Percentiles rank a stretch among this genome's conserved stretches.
These are phyloP conservation scores for Wickerhamomyces bisporus DNA, from an alignment of 805 yeast species.

Conservation along the genomic window DNA sequence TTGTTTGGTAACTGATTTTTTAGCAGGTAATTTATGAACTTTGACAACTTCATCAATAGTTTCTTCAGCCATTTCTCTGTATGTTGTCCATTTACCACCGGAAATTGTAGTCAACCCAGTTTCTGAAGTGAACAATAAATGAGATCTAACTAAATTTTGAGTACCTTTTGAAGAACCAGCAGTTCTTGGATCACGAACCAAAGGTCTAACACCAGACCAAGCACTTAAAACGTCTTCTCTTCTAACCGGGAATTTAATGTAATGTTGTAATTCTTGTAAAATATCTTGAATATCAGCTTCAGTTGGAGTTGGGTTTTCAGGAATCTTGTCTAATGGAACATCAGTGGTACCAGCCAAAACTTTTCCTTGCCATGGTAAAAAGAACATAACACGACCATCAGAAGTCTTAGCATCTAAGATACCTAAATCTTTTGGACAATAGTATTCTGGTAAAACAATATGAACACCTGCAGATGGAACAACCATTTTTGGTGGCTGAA, in stretches of 20 bases:
- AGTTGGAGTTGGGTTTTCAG: conserved; percentile 73
- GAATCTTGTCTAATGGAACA: conserved; percentile 68
- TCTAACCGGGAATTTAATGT: conserved; percentile 81
- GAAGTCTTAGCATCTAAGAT: conserved; percentile 86
- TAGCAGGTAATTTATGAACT: conserved; percentile 37
- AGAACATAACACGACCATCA: conserved; percentile 95
- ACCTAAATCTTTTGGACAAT: conserved; percentile 84
- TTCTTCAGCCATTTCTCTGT: conserved; percentile 96
- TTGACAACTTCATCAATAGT: conserved; percentile 71
- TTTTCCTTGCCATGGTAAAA: conserved; percentile 97
- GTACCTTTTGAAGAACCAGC: conserved; percentile 44
- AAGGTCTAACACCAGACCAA: conserved; percentile 96
- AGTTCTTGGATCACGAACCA: conserved; percentile 77
- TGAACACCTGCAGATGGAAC: conserved; percentile 96
- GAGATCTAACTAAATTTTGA: conserved; percentile 88
- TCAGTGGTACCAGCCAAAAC: conserved; percentile 97
- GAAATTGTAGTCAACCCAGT: conserved; percentile 82
- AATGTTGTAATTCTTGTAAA: conserved; percentile 81
- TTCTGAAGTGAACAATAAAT: conserved; percentile 65
- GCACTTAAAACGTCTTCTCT: conserved; percentile 91
- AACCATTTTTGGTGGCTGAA: conserved; percentile 66
- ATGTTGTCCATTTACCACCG: conserved; percentile 98
- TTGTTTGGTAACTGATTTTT: conserved; percentile 36
- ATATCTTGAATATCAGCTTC: conserved; percentile 89
- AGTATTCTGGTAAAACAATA: conserved; percentile 85